Evolutionary conservation across 805 yeast genomes (phyloP).

Genomic region (Metschnikowia shivogae): DNA sequence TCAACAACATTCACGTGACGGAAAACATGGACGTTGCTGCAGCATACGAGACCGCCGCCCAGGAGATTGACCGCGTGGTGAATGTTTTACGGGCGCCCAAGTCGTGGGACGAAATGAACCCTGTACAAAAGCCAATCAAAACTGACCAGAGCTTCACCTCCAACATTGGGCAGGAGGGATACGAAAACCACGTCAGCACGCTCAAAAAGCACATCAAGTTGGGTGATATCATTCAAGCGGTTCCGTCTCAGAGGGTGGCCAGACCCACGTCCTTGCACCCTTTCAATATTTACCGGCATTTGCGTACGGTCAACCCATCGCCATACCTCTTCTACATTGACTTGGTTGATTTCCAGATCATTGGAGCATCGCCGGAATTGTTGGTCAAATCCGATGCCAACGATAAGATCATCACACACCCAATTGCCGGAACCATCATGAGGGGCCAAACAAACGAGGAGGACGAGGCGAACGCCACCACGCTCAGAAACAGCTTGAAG

Average conservation of each 20-base stretch:
- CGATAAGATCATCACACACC: slow-evolving; percentile 84
- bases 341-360: slow-evolving; percentile 84
- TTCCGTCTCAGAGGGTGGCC: slow-evolving; percentile 95
- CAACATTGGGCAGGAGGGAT: slow-evolving; percentile 91
- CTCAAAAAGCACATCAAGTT: slow-evolving; percentile 77
- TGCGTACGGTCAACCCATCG: slow-evolving; percentile 94
- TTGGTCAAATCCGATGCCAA: slow-evolving; percentile 75
- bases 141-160: slow-evolving; percentile 70
- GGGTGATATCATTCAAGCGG: slow-evolving; percentile 97
- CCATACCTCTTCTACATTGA: slow-evolving; percentile 96
- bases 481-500: slow-evolving; percentile 70
- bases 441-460: slow-evolving; percentile 91
- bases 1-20: slow-evolving; percentile 64
- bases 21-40: slow-evolving; percentile 25
- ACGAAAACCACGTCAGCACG: slow-evolving; percentile 71
- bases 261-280: slow-evolving; percentile 96
- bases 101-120: slow-evolving; percentile 49
- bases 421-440: slow-evolving; percentile 94
- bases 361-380: slow-evolving; percentile 97
- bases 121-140: slow-evolving; percentile 71
- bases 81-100: slow-evolving; percentile 42
- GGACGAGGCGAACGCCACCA: slow-evolving; percentile 77
- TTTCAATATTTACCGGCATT: slow-evolving; percentile 89
- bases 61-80: slow-evolving; percentile 56
- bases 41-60: slow-evolving; percentile 52